Conservation (phyloP, 106 monocot species). For the Apostasia shenzhenica region DNA sequence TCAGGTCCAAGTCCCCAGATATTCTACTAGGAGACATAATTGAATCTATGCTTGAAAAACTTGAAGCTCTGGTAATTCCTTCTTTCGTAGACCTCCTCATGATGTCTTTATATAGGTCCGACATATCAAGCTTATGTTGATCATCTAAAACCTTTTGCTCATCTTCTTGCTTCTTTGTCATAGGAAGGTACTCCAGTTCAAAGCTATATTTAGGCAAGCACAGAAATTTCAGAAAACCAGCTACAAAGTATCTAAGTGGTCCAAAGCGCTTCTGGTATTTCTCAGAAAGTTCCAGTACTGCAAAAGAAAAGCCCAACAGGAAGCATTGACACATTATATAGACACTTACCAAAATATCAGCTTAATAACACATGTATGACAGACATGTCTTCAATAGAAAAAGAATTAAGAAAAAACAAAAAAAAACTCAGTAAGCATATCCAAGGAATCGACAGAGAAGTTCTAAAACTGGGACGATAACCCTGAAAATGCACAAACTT, state of each 20-base stretch:
- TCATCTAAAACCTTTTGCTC: conserved; percentile 28
- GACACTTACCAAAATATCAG: too few species aligned
- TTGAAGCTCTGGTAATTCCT: conserved; percentile 74
- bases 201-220: conserved; percentile 91
- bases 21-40: conserved; percentile 63
- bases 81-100: conserved; percentile 64
- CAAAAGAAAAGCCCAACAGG: conserved; percentile 13
- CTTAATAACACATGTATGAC: background rate
- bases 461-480: background rate
- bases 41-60: conserved; percentile 77
- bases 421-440: too few species aligned
- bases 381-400: background rate
- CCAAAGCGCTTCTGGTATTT: conserved; percentile 97
- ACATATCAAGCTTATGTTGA: conserved; percentile 34
- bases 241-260: conserved; percentile 95
- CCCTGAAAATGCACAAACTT: too few species aligned
- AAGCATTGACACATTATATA: background rate
- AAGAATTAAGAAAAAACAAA: too few species aligned
- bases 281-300: conserved; percentile 97
- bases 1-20: conserved; percentile 54
- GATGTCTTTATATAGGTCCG: conserved; percentile 72
- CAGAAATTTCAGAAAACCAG: conserved; percentile 85
- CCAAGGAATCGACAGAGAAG: too few species aligned
- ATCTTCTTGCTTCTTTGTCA: conserved; percentile 27
- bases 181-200: conserved; percentile 89